Evolutionary conservation across 495 filamentous ascomycete species (phyloP).

Genomic region (Penicillium simplicissimum): DNA sequence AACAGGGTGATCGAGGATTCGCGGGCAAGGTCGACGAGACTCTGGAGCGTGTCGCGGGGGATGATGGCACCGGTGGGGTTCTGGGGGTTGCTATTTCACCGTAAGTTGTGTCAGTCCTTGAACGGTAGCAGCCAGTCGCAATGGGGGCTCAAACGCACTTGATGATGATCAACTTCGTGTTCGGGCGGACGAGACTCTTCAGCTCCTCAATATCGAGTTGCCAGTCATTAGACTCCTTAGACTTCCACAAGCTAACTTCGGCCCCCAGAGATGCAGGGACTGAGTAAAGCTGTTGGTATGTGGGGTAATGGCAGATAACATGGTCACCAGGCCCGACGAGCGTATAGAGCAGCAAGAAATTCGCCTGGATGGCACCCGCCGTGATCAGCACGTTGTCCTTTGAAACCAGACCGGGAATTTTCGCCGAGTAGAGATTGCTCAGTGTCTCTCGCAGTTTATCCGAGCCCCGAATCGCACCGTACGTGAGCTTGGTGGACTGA

Average conservation of each 20-base stretch:
- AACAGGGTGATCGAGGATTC: slow-evolving; percentile 65
- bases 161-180: slow-evolving; percentile 73
- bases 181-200: slow-evolving; percentile 63
- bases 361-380: slow-evolving; percentile 80
- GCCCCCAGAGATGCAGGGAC: slow-evolving; percentile 78
- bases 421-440: slow-evolving; percentile 64
- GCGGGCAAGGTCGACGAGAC: slow-evolving; percentile 65
- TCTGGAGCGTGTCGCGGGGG: slow-evolving; percentile 56
- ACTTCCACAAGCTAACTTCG: slow-evolving; percentile 77
- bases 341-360: slow-evolving; percentile 74
- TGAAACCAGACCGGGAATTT: slow-evolving; percentile 52
- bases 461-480: slow-evolving; percentile 72
- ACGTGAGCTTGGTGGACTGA: slow-evolving; percentile 58
- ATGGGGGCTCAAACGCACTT: slow-evolving; percentile 44
- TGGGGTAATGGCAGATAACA: slow-evolving; percentile 86
- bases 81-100: slow-evolving; percentile 72
- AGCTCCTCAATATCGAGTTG: slow-evolving; percentile 68
- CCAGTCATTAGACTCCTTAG: slow-evolving; percentile 65
- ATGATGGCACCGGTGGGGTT: slow-evolving; percentile 82
- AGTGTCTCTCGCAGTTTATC: slow-evolving; percentile 61
- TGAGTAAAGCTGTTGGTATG: slow-evolving; percentile 84
- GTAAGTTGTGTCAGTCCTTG: slow-evolving; percentile 10
- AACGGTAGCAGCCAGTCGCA: background rate
- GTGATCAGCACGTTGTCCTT: slow-evolving; percentile 74
- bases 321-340: slow-evolving; percentile 80